Evolutionary conservation across 306 rosid genomes (phyloP), one percentile per base, ranked within the genome.

Genomic region (Dryas alaskensis): DNA sequence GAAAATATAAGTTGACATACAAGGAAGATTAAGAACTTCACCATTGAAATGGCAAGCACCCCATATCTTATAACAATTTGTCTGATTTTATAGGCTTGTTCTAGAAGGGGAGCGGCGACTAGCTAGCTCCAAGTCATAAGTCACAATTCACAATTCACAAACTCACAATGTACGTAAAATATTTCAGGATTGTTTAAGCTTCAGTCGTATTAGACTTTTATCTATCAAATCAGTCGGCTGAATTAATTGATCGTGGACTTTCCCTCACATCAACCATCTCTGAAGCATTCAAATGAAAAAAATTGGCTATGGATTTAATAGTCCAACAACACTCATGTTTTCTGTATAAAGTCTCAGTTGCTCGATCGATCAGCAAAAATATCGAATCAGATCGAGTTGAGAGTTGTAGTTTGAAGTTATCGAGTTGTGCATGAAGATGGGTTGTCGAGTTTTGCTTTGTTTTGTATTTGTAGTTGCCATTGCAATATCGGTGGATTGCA

Each of bases 401-500:
- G 37, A 31, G 37, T 31, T 31, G 37, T 31, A 1, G 37, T 31
- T 31, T 31, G 37, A 31, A 31, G 37, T 31, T 14, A 39, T 22
- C 9, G 60, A n/a, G 13, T 64, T 60, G 31, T 57, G 13, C 45
- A 57, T 5, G 10, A 31, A 31, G 37, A 70, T 74, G 80, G 13
- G 11, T 75, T 62, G 46, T 39, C 40, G 55, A 64, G 47, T 64
- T 69, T 7, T 60, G 13, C 70, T 73, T 16, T 55, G n/a, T 66
- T 39, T 68, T 59, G 27, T 62, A 4, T 49, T 80, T 25, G 77
- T 74, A 60, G 25, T 73, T 40, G 53, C 42, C 11, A 72, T 67
- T 61, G 81, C 86, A 31, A 31, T 31, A 52, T 65, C 76, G 2
- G 79, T 73, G 70, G 75, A 79, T 47, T 67, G 79, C 69, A 80